phyloP scores from a whole-genome alignment of 495 filamentous ascomycete genomes.

The Penicillium roqueforti region DNA sequence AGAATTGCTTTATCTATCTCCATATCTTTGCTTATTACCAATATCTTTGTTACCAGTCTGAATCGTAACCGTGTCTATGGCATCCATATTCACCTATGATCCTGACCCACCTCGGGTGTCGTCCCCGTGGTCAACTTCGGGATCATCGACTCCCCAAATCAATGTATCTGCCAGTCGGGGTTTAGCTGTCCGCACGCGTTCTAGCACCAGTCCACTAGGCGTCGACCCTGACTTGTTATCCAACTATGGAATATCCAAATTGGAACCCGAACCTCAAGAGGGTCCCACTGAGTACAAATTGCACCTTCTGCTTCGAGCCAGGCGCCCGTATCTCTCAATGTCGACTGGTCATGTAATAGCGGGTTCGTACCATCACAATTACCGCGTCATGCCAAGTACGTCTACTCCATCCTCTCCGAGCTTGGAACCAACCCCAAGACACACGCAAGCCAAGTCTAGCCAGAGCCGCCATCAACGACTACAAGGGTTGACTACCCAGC shows the following conservation, averaged over 20 bases:
- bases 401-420: conserved; percentile 20
- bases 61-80: conserved; percentile 53
- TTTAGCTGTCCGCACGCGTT: conserved; percentile 24
- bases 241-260: conserved; percentile 67
- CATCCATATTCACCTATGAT: conserved; percentile 93
- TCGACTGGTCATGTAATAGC: conserved; percentile 58
- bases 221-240: conserved; percentile 51
- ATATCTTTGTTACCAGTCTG: conserved; percentile 11
- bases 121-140: conserved; percentile 76
- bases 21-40: conserved; percentile 16
- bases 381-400: conserved; percentile 30
- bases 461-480: conserved; percentile 73
- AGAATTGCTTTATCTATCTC: neutral
- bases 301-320: conserved; percentile 78
- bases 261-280: conserved; percentile 89
- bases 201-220: conserved; percentile 23
- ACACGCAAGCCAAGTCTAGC: conserved; percentile 28
- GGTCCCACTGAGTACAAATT: conserved; percentile 96
- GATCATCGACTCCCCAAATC: conserved; percentile 39
- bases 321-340: conserved; percentile 63
- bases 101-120: conserved; percentile 80
- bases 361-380: conserved; percentile 52
- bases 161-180: conserved; percentile 19
- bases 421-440: conserved; percentile 24
- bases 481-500: conserved; percentile 87